phyloP scores from a whole-genome alignment of 2,329 filamentous ascomycete genomes.

The Fusarium coffeatum region DNA sequence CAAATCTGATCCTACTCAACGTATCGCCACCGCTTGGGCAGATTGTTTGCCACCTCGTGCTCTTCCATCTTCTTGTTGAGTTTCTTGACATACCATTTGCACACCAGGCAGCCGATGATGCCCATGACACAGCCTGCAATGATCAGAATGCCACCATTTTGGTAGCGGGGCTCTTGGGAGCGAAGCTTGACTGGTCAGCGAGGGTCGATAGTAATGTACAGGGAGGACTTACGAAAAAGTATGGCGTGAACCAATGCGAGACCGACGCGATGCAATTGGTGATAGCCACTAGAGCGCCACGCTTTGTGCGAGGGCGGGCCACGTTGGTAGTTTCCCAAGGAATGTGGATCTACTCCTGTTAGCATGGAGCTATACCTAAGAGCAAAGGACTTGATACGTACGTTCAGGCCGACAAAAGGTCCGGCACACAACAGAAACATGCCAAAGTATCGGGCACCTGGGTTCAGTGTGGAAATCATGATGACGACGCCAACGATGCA shows the following conservation, averaged over 20 bases:
- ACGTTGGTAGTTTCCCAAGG: conserved; percentile 4
- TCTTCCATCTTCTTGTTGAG: conserved; percentile 1
- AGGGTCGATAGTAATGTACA: fast-evolving
- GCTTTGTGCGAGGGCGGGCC: background rate
- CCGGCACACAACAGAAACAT: background rate
- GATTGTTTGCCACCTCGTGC: background rate
- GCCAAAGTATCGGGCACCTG: background rate
- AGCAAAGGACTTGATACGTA: background rate
- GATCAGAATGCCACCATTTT: conserved; percentile 1
- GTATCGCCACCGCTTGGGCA: background rate
- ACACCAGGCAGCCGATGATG: background rate
- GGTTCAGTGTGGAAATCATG: background rate
- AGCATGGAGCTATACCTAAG: background rate
- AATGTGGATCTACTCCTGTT: background rate
- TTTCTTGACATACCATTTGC: conserved; percentile 1
- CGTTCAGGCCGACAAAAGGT: background rate
- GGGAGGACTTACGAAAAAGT: background rate
- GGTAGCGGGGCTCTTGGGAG: background rate
- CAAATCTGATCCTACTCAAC: background rate
- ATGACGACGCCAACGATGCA: background rate
- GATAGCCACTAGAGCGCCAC: background rate
- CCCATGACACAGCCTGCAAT: conserved; percentile 5
- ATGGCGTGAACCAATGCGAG: background rate
- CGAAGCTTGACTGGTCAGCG: background rate
- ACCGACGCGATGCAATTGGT: conserved; percentile 2